These are phyloP conservation scores for Phaeosphaeriaceae sp. DNA, from an alignment of 2,329 filamentous ascomycete species.

Conservation along the genomic window DNA sequence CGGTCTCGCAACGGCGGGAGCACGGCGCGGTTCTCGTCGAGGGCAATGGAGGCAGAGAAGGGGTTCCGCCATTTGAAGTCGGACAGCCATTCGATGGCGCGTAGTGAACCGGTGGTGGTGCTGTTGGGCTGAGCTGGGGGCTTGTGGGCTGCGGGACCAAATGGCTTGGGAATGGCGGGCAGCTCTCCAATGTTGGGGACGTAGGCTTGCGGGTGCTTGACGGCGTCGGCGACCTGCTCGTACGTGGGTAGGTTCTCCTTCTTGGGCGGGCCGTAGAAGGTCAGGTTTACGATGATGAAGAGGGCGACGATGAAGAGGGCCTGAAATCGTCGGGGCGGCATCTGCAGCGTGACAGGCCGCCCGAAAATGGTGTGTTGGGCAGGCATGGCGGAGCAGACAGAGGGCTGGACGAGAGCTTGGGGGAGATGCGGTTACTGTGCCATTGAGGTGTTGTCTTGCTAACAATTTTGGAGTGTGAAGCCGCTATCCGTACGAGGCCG, in stretches of 20 bases:
- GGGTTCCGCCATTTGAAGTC: constrained; percentile 91
- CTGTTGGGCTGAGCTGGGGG: constrained; percentile 81
- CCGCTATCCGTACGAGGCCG: constrained; percentile 13
- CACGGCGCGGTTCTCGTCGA: constrained; percentile 83
- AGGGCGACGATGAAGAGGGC: constrained; percentile 49
- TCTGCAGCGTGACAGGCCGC: constrained; percentile 39
- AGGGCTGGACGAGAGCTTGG: neutral
- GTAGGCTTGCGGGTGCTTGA: constrained; percentile 47
- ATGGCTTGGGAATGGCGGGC: constrained; percentile 63
- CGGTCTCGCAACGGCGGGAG: constrained; percentile 77
- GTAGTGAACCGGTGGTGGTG: constrained; percentile 61
- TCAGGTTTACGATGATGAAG: constrained; percentile 38
- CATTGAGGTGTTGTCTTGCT: neutral
- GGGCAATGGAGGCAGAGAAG: constrained; percentile 79
- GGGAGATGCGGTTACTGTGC: neutral
- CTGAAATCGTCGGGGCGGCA: constrained; percentile 57
- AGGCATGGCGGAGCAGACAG: constrained; percentile 33
- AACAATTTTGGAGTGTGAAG: constrained; percentile 4
- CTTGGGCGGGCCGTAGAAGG: constrained; percentile 41
- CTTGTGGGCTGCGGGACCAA: constrained; percentile 72
- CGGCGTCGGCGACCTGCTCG: constrained; percentile 22
- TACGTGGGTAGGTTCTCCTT: constrained; percentile 49
- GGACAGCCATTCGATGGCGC: constrained; percentile 82
- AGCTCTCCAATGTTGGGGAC: constrained; percentile 33
- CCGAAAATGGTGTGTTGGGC: constrained; percentile 43